Evolutionary conservation across 805 yeast genomes (phyloP).

Genomic region (Myxozyma lipomycoides): DNA sequence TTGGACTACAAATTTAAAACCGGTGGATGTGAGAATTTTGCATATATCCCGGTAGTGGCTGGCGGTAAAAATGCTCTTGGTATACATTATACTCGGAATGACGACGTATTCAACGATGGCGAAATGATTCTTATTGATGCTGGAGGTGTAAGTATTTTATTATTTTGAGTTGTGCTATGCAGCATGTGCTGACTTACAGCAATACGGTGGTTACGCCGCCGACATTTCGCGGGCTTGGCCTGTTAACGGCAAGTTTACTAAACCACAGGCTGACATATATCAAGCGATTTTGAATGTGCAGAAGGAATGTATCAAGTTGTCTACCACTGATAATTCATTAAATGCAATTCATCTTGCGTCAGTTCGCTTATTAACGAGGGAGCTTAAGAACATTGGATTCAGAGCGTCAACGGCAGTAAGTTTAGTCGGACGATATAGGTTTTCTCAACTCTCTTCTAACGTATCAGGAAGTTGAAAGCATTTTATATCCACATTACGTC

Average conservation of each 20-base stretch:
- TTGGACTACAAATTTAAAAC: conserved; percentile 76
- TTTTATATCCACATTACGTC: conserved; percentile 85
- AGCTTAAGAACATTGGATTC: conserved; percentile 72
- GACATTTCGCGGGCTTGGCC: conserved; percentile 99
- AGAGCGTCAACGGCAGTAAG: conserved; percentile 4
- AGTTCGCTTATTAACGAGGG: conserved; percentile 54
- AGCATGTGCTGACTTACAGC: conserved; percentile 19
- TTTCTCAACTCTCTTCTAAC: background rate
- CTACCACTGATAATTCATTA: conserved; percentile 56
- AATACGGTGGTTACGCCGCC: conserved; percentile 88
- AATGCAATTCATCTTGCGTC: conserved; percentile 74
- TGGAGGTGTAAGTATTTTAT: conserved; percentile 51
- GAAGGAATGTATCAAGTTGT: conserved; percentile 66
- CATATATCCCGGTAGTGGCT: conserved; percentile 95
- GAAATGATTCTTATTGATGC: conserved; percentile 93
- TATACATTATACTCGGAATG: conserved; percentile 91
- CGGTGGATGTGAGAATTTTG: conserved; percentile 86
- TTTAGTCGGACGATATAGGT: background rate
- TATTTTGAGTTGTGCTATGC: background rate
- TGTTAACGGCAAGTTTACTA: conserved; percentile 64
- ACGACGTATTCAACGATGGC: conserved; percentile 64
- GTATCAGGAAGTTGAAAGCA: conserved; percentile 17
- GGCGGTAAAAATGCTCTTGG: conserved; percentile 84
- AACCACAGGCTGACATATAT: conserved; percentile 79
- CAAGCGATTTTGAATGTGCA: conserved; percentile 84